Base-by-base conservation (phyloP, 768 basidiomycete species). In the Gloeophyllum trabeum region DNA sequence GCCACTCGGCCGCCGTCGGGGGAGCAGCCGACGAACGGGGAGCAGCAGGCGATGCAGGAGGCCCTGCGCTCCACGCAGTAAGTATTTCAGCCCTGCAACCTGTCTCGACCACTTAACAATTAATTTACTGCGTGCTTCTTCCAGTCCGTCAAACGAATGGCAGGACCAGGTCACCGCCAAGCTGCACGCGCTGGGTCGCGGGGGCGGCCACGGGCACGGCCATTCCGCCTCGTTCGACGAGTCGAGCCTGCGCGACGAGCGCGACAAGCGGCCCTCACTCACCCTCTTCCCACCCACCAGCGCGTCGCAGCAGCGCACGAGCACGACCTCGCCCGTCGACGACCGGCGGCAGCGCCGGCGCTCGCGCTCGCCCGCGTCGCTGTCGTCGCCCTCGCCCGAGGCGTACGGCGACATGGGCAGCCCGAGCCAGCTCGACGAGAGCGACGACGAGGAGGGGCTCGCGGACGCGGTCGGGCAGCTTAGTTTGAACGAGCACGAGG, bases 401-500 rank as follows among this genome's bases (percentile, higher is more conserved):
- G 28, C 10, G 16, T 32, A 32, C 16, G 28, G 28, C 10, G 28
- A 32, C 10, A 16, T 10, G 28, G 28, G 16, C 16, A 16, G 28
- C 10, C 36, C 7, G 10, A 37, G 36, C 20, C 20, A 7, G 20
- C 16, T 30, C 10, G 57, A 58, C 16, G 61, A 55, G 40, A 45
- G 45, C 21, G 44, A 40, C 21, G 52, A 60, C 26, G 69, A 70
- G 36, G 67, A 66, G 34, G 68, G 71, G 41, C 56, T 82, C 3
- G 68, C 73, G 24, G 77, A 79, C 44, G 88, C 86, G 22, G 72
- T 91, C 4, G 90, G 90, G 2, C 88, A 92, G 60, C 65, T 93
- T 45, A 86, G 83, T 48, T 53, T 93, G 50, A 90, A 93, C 52
- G 90, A 93, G 62, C 84, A 91, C 42, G 73, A 77, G 43, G 79